phyloP scores from a whole-genome alignment of 805 yeast genomes.

The Ogataea allantospora region DNA sequence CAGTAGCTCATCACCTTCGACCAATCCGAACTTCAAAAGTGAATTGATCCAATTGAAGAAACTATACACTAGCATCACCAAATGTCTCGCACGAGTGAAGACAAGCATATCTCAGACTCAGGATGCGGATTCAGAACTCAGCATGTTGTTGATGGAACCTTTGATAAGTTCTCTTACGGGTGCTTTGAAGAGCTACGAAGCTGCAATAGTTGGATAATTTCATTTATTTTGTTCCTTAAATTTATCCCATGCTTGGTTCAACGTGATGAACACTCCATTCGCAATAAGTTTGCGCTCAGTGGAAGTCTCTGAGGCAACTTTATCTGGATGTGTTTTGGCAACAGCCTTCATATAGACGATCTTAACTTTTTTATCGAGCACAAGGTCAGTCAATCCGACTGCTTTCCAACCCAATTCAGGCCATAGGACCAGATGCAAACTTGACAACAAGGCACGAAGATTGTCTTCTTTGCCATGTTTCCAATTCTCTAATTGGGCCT shows the following conservation, averaged over 20 bases:
- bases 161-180: slow-evolving; percentile 41
- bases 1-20: slow-evolving; percentile 28
- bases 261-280: slow-evolving; percentile 76
- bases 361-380: slow-evolving; percentile 87
- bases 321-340: slow-evolving; percentile 81
- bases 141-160: slow-evolving; percentile 38
- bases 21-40: slow-evolving; percentile 31
- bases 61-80: slow-evolving; percentile 47
- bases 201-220: slow-evolving; percentile 33
- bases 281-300: slow-evolving; percentile 80
- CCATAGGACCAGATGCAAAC: slow-evolving; percentile 67
- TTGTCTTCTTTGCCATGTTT: slow-evolving; percentile 74
- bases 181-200: slow-evolving; percentile 49
- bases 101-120: slow-evolving; percentile 26
- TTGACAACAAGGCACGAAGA: slow-evolving; percentile 69
- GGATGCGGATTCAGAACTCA: slow-evolving; percentile 18
- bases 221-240: slow-evolving; percentile 50
- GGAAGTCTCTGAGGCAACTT: slow-evolving; percentile 56
- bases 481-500: slow-evolving; percentile 58
- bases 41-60: slow-evolving; percentile 39
- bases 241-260: slow-evolving; percentile 88
- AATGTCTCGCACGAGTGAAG: slow-evolving; percentile 45
- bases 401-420: slow-evolving; percentile 65
- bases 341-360: slow-evolving; percentile 79
- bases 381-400: slow-evolving; percentile 70